Conservation (phyloP, 2,329 filamentous ascomycete species). For the Mycocentrospora acerina region DNA sequence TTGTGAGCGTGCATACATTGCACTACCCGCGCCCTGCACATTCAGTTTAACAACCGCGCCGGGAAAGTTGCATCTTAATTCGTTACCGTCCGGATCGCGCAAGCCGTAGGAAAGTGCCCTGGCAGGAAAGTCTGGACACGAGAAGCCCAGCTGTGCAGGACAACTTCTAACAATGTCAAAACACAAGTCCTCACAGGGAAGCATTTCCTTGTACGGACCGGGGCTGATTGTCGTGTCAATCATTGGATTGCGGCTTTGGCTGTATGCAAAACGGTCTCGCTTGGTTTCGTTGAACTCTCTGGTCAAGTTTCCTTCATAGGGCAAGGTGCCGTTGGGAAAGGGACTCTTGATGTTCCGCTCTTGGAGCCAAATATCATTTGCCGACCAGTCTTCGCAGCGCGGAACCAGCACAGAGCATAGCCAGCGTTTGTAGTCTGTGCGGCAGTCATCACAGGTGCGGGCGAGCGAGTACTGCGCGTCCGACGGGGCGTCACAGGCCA, state of each 20-base stretch:
- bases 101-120: slow-evolving; percentile 27
- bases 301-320: slow-evolving; percentile 13
- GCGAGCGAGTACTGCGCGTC: slow-evolving; percentile 80
- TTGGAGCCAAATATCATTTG: slow-evolving; percentile 53
- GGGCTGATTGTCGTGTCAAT: slow-evolving; percentile 74
- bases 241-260: slow-evolving; percentile 65
- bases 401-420: slow-evolving; percentile 92
- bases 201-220: slow-evolving; percentile 89
- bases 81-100: slow-evolving; percentile 12
- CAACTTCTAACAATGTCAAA: slow-evolving; percentile 84
- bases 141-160: slow-evolving; percentile 73
- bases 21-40: slow-evolving; percentile 16
- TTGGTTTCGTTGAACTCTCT: slow-evolving; percentile 26
- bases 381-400: slow-evolving; percentile 81
- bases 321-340: slow-evolving; percentile 67
- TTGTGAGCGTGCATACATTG: neutral
- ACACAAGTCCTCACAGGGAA: slow-evolving; percentile 87
- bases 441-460: slow-evolving; percentile 74
- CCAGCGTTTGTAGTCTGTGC: slow-evolving; percentile 84
- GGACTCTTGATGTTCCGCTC: slow-evolving; percentile 68
- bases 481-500: slow-evolving; percentile 76
- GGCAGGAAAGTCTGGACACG: slow-evolving; percentile 60
- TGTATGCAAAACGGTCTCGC: slow-evolving; percentile 45
- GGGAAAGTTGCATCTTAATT: slow-evolving; percentile 44
- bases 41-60: slow-evolving; percentile 45